These are phyloP conservation scores for Isabelozyma gotoi DNA, from an alignment of 805 yeast genomes.

Conservation along the genomic window DNA sequence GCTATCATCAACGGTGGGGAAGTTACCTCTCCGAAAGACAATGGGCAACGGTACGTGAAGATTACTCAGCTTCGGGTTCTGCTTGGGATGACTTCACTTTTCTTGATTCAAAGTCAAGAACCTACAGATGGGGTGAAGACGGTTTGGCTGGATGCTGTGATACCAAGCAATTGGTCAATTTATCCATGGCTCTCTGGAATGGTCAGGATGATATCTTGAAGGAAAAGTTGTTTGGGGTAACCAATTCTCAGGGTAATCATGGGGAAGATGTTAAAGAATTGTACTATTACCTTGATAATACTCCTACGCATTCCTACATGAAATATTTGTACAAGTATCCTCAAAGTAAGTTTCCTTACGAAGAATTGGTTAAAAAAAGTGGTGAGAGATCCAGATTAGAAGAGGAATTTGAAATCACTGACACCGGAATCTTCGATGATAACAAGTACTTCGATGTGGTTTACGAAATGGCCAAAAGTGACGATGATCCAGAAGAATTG, in stretches of 20 bases:
- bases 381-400: conserved; percentile 64
- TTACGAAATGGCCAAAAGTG: conserved; percentile 87
- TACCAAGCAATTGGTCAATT: conserved; percentile 71
- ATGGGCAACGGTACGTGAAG: conserved; percentile 88
- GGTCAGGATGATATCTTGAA: conserved; percentile 82
- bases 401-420: conserved; percentile 78
- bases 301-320: conserved; percentile 91
- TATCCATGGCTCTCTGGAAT: conserved; percentile 89
- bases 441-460: conserved; percentile 83
- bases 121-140: conserved; percentile 95
- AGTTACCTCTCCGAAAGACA: conserved; percentile 86
- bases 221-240: conserved; percentile 83
- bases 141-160: conserved; percentile 91
- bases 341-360: conserved; percentile 80
- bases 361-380: conserved; percentile 67
- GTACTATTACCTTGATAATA: conserved; percentile 83
- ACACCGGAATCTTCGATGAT: conserved; percentile 72
- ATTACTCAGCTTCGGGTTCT: conserved; percentile 80
- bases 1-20: conserved; percentile 89
- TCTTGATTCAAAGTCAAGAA: conserved; percentile 76
- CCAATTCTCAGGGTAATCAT: conserved; percentile 92
- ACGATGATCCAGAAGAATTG: conserved; percentile 75
- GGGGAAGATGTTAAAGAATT: conserved; percentile 93
- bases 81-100: conserved; percentile 91
- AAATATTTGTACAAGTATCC: conserved; percentile 91